A percentile compares a stretch with the other conserved stretches of the same genome.
These are phyloP conservation scores for Pisolithus thermaeus DNA, from an alignment of 1,284 basidiomycete genomes.

Conservation along the genomic window DNA sequence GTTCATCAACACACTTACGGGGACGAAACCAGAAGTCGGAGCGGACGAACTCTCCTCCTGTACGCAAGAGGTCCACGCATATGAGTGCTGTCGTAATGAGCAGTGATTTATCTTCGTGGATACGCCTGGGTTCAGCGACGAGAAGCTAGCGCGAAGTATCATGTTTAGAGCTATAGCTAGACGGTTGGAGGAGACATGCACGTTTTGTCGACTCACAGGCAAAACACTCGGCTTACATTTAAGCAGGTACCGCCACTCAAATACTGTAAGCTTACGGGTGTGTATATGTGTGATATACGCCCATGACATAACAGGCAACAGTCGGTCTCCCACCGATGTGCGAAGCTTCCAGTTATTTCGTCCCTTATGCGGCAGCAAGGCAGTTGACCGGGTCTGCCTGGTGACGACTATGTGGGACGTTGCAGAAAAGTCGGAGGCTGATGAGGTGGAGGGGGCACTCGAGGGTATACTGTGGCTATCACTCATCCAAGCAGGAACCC, in stretches of 20 bases:
- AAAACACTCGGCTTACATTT: not conserved
- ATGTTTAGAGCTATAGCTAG: not conserved
- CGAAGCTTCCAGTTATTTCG: not conserved
- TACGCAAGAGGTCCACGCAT: not conserved
- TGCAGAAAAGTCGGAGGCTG: not conserved
- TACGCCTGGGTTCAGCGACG: not conserved
- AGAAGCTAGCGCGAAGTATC: not conserved
- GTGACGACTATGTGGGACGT: not conserved
- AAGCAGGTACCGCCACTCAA: not conserved
- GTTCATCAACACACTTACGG: not conserved
- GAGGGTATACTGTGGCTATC: not conserved
- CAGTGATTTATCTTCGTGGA: not conserved
- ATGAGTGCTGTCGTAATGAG: not conserved
- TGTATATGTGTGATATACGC: not conserved
- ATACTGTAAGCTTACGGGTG: not conserved
- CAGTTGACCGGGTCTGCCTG: not conserved
- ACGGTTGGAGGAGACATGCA: not conserved
- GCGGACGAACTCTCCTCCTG: not conserved
- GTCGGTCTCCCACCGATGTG: not conserved
- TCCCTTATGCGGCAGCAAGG: not conserved
- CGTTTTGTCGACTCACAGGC: not conserved
- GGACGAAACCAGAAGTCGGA: not conserved
- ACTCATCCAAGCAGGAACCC: not conserved
- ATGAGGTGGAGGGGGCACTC: not conserved
- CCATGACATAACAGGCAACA: not conserved